Base-by-base conservation (phyloP, 2,329 filamentous ascomycete genomes). In the Lojkania enalia region DNA sequence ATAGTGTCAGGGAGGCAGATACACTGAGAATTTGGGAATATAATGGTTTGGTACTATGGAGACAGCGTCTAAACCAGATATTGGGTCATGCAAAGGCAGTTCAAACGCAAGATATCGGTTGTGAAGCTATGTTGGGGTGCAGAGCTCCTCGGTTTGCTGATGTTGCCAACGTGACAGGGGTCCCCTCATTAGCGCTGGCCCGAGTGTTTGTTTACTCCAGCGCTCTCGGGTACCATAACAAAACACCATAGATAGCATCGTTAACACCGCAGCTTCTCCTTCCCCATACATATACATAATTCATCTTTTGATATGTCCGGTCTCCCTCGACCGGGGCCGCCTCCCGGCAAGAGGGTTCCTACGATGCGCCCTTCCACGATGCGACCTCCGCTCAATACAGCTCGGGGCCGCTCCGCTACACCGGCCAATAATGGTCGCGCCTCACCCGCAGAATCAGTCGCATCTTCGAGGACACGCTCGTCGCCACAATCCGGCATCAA, bases 361-460 rank as follows among this genome's bases (percentile, higher is more conserved):
- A 69, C 73, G 42, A 80, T 82, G 66, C 74, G 79, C 51, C 79
- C 77, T 25, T 78, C 81, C 18, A 62, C 74, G 12, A 77, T 80
- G 61, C 74, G 80, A 52, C 77, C 77, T 31, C 59, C 60, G 12
- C 53, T 57, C 25, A 76, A 79, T 20, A 60, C 74, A 27, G 67
- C 71, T 14, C 75, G 78, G 55, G 75, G 81, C 27, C 75, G 77
- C 40, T 77, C 78, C 33, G 71, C 69, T 25, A 74, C 74, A 47
- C 74, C 74, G 41, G 64, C 69, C 37, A 61, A 68, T 14, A 71
- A 69, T 59, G 75, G 80, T 50, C 71, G 85, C 20, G 72, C 78
- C 11, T 92, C 91, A 4, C 88, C 90, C 4, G 81, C 87, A 48
- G 82, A 83, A 35, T 88, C 87, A 5, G 66, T 88, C 16, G 77